A percentile compares a stretch with the other conserved stretches of the same genome.
phyloP scores from a whole-genome alignment of 2,329 filamentous ascomycete genomes.

The Aspergillus ustus region DNA sequence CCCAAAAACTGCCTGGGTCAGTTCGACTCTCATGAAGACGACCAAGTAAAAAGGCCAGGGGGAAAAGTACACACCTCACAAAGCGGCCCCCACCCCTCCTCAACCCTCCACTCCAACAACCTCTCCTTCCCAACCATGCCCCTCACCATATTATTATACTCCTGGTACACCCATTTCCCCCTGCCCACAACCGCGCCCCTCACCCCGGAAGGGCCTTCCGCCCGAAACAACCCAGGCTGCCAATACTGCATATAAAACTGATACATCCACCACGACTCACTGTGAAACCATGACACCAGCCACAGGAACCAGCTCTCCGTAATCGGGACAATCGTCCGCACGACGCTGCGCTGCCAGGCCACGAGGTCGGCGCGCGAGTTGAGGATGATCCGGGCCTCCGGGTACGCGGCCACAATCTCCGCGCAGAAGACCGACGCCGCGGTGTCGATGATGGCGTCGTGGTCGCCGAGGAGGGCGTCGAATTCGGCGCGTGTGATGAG shows the following conservation, averaged over 20 bases:
- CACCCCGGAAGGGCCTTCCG: background rate
- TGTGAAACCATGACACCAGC: constrained; percentile 16
- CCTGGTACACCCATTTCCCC: constrained; percentile 26
- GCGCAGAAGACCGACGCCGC: constrained; percentile 35
- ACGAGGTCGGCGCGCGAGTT: constrained; percentile 17
- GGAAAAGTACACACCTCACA: constrained; percentile 22
- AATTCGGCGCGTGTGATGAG: constrained; percentile 23
- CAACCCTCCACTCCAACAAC: constrained; percentile 30
- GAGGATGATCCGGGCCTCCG: constrained; percentile 28
- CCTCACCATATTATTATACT: constrained; percentile 31
- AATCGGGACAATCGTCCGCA: constrained; percentile 17
- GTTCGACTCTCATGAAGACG: too few relatives aligned
- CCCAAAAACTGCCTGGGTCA: too few relatives aligned
- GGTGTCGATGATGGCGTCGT: constrained; percentile 36
- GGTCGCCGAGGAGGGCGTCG: constrained; percentile 36
- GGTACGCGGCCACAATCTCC: constrained; percentile 42
- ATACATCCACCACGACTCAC: constrained; percentile 20
- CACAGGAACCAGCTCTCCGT: constrained; percentile 15
- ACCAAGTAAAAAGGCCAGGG: too few relatives aligned
- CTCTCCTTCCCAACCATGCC: constrained; percentile 22
- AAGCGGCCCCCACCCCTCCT: constrained; percentile 36
- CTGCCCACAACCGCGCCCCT: constrained; percentile 18
- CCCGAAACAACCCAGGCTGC: constrained; percentile 19
- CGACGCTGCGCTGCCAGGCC: constrained; percentile 18
- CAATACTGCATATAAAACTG: constrained; percentile 14